Conservation (phyloP, 1,284 basidiomycete genomes). For the Rhodotorula sp. region DNA sequence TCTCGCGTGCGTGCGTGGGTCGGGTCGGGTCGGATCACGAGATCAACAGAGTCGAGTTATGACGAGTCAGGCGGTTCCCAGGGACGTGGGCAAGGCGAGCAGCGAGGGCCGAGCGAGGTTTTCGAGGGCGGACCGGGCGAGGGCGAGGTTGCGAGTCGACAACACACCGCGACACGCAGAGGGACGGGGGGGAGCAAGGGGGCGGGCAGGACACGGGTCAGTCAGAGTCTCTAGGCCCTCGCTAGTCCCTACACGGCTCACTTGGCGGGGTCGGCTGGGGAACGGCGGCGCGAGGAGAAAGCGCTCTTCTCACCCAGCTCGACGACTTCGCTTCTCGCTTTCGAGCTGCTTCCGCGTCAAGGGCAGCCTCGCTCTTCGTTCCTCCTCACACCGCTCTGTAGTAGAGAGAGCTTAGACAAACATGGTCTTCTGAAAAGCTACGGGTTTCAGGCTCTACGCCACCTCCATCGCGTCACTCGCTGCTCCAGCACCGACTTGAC, state of each 20-base stretch:
- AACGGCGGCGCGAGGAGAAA: slow-evolving; percentile 1
- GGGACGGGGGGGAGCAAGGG: not conserved
- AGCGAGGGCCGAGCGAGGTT: not conserved
- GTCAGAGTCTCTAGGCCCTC: not conserved
- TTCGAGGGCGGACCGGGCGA: not conserved
- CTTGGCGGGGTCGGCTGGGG: slow-evolving; percentile 3
- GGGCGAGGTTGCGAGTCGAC: too few relatives aligned
- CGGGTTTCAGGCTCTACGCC: slow-evolving; percentile 1
- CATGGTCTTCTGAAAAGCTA: too few relatives aligned
- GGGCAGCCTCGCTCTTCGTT: not conserved
- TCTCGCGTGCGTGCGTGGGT: not conserved
- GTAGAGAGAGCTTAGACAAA: too few relatives aligned
- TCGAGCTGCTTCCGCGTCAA: not conserved
- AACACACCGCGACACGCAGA: not conserved
- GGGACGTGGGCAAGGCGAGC: not conserved
- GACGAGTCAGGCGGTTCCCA: not conserved
- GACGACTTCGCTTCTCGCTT: not conserved
- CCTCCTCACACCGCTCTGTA: not conserved
- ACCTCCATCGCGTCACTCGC: slow-evolving; percentile 13
- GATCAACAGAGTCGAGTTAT: not conserved
- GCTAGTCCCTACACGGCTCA: not conserved
- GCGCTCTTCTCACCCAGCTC: not conserved
- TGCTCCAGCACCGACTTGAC: slow-evolving; percentile 7
- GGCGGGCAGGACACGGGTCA: not conserved
- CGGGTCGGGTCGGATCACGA: too few relatives aligned